Evolutionary conservation across 2,329 filamentous ascomycete species (phyloP).

Genomic region (Ophioceras dolichostomum): DNA sequence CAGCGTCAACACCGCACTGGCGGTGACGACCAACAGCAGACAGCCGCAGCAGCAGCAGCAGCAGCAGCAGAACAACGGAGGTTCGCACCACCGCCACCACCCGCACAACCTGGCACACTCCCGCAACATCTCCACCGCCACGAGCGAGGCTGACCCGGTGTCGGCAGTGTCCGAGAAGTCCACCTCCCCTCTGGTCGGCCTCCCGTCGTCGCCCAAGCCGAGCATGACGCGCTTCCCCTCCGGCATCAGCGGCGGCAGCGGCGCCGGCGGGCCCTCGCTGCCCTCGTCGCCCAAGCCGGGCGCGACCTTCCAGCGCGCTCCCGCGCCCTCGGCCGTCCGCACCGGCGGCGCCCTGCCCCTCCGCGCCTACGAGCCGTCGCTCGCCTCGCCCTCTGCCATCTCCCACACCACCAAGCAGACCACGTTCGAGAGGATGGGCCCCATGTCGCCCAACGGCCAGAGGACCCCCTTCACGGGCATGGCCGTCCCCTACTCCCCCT

Average conservation of each 20-base stretch:
- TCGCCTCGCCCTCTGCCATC: conserved; percentile 34
- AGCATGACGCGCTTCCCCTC: conserved; percentile 20
- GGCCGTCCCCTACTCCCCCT: conserved; percentile 61
- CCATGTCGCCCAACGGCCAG: conserved; percentile 40
- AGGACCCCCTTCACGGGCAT: conserved; percentile 51
- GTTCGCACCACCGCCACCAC: too few relatives aligned
- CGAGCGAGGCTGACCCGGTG: conserved; percentile 32
- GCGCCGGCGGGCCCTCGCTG: too few relatives aligned
- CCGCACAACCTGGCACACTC: too few relatives aligned
- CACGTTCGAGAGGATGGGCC: conserved; percentile 44
- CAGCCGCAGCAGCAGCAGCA: conserved; percentile 4
- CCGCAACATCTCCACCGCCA: conserved; percentile 24
- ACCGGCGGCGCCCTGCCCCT: conserved; percentile 45
- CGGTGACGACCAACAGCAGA: conserved; percentile 1
- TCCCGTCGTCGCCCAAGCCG: conserved; percentile 39
- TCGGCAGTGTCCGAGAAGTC: conserved; percentile 41
- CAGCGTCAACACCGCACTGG: conserved; percentile 6
- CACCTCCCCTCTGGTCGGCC: conserved; percentile 36
- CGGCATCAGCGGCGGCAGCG: conserved; percentile 23
- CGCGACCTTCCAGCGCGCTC: conserved; percentile 34
- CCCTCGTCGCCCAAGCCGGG: conserved; percentile 34
- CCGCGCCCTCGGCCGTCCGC: conserved; percentile 41
- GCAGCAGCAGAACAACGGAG: conserved; percentile 12
- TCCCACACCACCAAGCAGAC: conserved; percentile 45
- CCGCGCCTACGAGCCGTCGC: conserved; percentile 47